Base-by-base conservation (phyloP, 192 early-diverging fungal genomes). In the Coemansia sp. region DNA sequence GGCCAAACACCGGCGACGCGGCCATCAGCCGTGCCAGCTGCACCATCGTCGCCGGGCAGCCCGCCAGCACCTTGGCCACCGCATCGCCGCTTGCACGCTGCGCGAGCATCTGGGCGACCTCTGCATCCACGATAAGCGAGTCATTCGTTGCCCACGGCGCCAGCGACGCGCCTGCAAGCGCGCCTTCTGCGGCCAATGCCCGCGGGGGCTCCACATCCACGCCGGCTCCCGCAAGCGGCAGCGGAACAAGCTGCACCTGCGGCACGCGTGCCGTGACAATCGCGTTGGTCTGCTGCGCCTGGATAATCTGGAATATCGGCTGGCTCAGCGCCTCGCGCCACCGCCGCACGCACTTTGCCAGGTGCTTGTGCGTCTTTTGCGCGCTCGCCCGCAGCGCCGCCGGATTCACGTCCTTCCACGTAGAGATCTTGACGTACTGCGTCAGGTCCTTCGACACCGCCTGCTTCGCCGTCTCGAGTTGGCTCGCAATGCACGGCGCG, bases 381-480 rank as follows among this genome's bases (percentile, higher is more conserved):
- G 97, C 93, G 78, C 90, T 92, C 56, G 92, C 90, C 23, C 88
- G 84, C 30, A 99, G 70, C 0, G 97, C 95, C 57, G 88, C 90
- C 8, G 94, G 89, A 60, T 95, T 99, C 16, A 94, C 88, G 67
- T 99, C 97, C 71, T 95, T 95, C 94, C 95, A 99, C 43, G 83
- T 90, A 5, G 95, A 95, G 60, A 99, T 93, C 79, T 92, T 89
- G 30, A 99, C 94, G 60, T 92, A 95, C 55, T 94, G 92, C 45
- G 89, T 83, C 69, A 99, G 81, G 23, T 98, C 94, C 58, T 92
- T 93, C 32, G 85, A 80, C 30, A 99, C 88, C 1, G 92, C 86
- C 59, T 90, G 86, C 40, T 87, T 83, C 3, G 81, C 57, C 14
- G 73, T 65, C 1, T 80, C 80, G 30, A 95, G 59, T 6, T 83